These are phyloP conservation scores for Hanseniaspora mollemarum DNA, from an alignment of 805 yeast species.

Conservation along the genomic window DNA sequence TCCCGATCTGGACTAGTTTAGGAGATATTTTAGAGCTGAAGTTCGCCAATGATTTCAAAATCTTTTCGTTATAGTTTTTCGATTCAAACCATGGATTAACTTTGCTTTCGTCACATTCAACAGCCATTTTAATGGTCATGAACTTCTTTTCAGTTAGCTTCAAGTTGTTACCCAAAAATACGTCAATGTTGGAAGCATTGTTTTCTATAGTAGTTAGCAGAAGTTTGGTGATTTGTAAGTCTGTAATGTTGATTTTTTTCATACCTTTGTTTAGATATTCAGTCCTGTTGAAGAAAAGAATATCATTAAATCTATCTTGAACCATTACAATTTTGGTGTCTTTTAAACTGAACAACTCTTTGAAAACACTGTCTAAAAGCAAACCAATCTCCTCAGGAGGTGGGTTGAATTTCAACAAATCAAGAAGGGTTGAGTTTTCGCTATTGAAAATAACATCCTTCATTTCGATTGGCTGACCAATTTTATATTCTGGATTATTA, in stretches of 20 bases:
- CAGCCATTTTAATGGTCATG: conserved; percentile 4
- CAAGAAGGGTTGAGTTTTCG: conserved; percentile 32
- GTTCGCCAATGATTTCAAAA: conserved; percentile 3
- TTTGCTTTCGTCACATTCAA: neutral
- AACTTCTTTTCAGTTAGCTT: neutral
- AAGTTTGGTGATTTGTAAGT: conserved; percentile 51
- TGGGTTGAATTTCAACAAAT: conserved; percentile 30
- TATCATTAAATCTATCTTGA: conserved; percentile 26
- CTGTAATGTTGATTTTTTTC: conserved; percentile 44
- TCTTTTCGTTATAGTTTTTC: neutral
- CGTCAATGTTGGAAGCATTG: neutral
- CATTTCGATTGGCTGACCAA: conserved; percentile 29
- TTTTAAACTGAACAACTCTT: neutral
- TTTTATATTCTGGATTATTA: conserved; percentile 22
- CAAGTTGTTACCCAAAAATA: conserved; percentile 1
- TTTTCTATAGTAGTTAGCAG: neutral
- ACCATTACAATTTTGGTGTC: conserved; percentile 1
- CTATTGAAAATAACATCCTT: conserved; percentile 24
- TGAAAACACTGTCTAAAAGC: neutral
- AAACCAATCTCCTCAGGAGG: conserved; percentile 14
- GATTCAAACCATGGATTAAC: conserved; percentile 13
- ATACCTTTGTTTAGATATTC: conserved; percentile 49
- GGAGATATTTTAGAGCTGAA: neutral
- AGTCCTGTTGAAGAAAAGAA: conserved; percentile 45
- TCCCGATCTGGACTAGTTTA: conserved; percentile 40